Conservation (phyloP, 805 yeast genomes). For the Candida awuae region DNA sequence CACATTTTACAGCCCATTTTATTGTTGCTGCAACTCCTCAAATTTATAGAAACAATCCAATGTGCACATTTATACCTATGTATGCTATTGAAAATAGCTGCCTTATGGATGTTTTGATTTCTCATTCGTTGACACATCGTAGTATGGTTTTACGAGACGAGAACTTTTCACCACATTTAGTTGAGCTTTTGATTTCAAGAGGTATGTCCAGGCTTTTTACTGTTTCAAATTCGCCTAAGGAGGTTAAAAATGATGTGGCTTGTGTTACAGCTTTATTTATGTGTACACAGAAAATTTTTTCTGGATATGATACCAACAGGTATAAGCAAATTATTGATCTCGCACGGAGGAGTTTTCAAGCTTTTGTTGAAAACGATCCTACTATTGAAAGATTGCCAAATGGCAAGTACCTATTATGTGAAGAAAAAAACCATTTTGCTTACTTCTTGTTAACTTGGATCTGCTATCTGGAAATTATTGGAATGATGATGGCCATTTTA, state of each 20-base stretch:
- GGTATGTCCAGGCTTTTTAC: constrained; percentile 3
- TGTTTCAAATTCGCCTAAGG: background rate
- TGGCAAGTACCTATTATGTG: constrained; percentile 5
- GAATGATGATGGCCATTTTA: constrained; percentile 7
- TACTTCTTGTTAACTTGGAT: constrained; percentile 9
- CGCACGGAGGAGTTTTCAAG: constrained; percentile 2
- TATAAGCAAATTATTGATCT: constrained; percentile 7
- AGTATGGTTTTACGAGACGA: constrained; percentile 11
- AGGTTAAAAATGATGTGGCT: constrained; percentile 5
- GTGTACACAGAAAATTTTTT: constrained; percentile 9
- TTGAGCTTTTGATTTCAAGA: constrained; percentile 6
- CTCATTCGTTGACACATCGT: constrained; percentile 37
- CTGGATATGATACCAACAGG: constrained; percentile 3
- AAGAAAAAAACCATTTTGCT: constrained; percentile 2
- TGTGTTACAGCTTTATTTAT: constrained; percentile 8
- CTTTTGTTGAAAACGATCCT: constrained; percentile 2
- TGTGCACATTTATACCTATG: constrained; percentile 51
- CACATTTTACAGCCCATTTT: constrained; percentile 47
- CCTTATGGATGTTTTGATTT: constrained; percentile 45
- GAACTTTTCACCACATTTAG: constrained; percentile 3
- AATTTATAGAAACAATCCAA: constrained; percentile 58
- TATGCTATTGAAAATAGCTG: constrained; percentile 53
- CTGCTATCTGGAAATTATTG: constrained; percentile 10
- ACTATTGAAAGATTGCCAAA: constrained; percentile 1
- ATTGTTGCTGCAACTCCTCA: constrained; percentile 57